Conservation (phyloP, 768 basidiomycete species). For the Tulasnella sp. region DNA sequence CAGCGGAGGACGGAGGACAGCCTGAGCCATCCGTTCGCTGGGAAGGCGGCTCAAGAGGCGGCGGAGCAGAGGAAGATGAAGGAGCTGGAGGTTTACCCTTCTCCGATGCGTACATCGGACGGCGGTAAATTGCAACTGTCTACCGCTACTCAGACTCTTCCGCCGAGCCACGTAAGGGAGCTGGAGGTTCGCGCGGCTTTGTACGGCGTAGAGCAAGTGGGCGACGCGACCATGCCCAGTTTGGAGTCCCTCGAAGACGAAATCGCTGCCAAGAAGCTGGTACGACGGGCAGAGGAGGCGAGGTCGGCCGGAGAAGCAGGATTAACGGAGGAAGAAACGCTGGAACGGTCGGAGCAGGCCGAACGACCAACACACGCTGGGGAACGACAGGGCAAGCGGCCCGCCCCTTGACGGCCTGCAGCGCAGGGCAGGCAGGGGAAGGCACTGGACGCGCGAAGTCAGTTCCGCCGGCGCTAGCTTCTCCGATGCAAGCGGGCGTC, state of each 20-base stretch:
- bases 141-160: background rate
- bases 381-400: background rate
- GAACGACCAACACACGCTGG: too few species aligned
- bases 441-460: background rate
- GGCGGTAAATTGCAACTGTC: background rate
- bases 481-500: background rate
- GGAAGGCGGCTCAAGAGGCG: background rate
- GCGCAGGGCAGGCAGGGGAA: background rate
- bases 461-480: background rate
- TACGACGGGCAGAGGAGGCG: background rate
- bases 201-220: background rate
- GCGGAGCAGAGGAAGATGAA: background rate
- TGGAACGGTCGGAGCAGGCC: too few species aligned
- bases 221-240: background rate
- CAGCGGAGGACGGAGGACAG: background rate
- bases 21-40: background rate
- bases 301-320: background rate
- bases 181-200: conserved; percentile 1
- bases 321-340: too few species aligned
- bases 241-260: conserved; percentile 11
- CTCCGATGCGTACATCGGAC: background rate
- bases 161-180: conserved; percentile 2
- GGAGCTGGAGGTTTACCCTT: background rate
- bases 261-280: background rate
- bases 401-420: background rate